Evolutionary conservation across 805 yeast genomes (phyloP), one percentile per base, ranked within the genome.

Genomic region (Suhomyces faveliae): DNA sequence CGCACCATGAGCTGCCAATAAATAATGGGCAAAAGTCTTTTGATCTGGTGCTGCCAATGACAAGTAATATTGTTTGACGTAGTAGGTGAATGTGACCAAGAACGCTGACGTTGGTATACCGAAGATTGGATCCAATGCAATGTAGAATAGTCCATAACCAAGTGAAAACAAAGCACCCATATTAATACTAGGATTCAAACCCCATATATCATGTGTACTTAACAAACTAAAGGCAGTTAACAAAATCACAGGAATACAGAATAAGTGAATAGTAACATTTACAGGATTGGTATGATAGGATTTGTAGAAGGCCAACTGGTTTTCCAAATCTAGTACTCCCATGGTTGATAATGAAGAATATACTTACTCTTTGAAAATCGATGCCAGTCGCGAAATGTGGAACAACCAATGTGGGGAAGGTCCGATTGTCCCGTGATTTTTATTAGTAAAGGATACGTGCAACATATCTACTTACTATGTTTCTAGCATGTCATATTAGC

Each of bases 231-330:
- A 60, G 1, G 83, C 64, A 3, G 89, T 73, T 45, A 78, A 66
- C 24, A 87, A 70, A 43, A 92, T 90, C 17, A 81, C 64, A 1
- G 98, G 98, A 25, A 92, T 90, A 60, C 89, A 89, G 3, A 80
- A 63, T 40, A 86, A 63, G 61, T 92, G 99, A 52, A 92, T 87
- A 8, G 71, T 54, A 5, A 91, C 91, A 67, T 92, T 92, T 1
- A 67, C 69, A 54, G 81, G 70, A 61, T 76, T 63, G 52, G 62
- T 70, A 52, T 80, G 85, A 53, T 80, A 80, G 1, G 76, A 64
- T 59, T 78, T 60, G 56, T 73, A 73, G 51, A 72, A 70, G 23
- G 67, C 68, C 48, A 73, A 64, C 40, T 73, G 78, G 21, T 56
- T 61, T 33, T 64, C 66, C 27, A 73, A 58, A 48, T 71, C 73